Percentiles rank a stretch among this genome's conserved stretches.
These are phyloP conservation scores for Rhodotorula mucilaginosa DNA, from an alignment of 1,284 basidiomycete genomes.

Conservation along the genomic window DNA sequence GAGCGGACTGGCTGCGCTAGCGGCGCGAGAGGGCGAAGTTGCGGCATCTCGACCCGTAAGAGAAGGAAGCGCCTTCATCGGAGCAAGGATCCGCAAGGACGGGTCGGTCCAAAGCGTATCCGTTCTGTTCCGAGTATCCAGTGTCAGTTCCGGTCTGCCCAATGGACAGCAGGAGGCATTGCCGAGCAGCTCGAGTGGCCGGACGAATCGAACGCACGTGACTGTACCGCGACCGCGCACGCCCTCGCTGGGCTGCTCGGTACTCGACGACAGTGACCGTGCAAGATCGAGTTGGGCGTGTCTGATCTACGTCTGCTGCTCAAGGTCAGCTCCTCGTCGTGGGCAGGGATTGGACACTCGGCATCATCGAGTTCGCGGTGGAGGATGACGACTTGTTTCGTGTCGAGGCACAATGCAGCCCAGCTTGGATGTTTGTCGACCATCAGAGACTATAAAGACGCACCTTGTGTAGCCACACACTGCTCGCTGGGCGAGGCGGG, in stretches of 20 bases:
- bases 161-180: too few relatives aligned
- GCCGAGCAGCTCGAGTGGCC: too few relatives aligned
- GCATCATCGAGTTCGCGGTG: too few relatives aligned
- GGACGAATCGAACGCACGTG: neutral
- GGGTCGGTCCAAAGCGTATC: conserved; percentile 40
- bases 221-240: neutral
- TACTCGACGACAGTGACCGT: neutral
- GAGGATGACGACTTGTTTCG: too few relatives aligned
- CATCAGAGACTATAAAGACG: too few relatives aligned
- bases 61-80: conserved; percentile 29
- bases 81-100: conserved; percentile 25
- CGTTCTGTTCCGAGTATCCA: conserved; percentile 9
- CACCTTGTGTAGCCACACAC: neutral
- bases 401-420: too few relatives aligned
- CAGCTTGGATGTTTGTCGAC: too few relatives aligned
- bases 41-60: conserved; percentile 2
- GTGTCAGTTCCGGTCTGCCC: too few relatives aligned
- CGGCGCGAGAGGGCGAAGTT: conserved; percentile 15
- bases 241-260: neutral
- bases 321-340: too few relatives aligned
- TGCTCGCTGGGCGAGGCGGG: neutral
- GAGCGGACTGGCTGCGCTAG: conserved; percentile 9
- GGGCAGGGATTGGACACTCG: too few relatives aligned
- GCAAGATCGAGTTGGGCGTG: too few relatives aligned
- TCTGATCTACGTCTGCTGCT: too few relatives aligned